phyloP scores from a whole-genome alignment of 441 rosid genomes.

The Jatropha multifida region DNA sequence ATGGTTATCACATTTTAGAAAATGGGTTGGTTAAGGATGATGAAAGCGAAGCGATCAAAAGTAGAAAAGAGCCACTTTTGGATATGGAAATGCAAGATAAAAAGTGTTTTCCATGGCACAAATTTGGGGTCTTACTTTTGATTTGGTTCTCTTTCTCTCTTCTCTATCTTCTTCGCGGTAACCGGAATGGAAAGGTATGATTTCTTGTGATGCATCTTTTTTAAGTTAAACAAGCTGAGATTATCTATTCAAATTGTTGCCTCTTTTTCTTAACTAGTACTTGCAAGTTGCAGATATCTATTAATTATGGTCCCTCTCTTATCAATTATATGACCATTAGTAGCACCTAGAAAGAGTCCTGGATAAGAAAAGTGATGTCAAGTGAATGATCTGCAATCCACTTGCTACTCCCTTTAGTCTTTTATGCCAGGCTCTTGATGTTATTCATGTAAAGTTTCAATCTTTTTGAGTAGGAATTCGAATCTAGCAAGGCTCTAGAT shows the following conservation, averaged over 20 bases:
- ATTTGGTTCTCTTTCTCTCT: conserved; percentile 76
- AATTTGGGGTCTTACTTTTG: conserved; percentile 55
- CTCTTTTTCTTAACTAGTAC: not conserved
- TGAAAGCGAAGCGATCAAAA: conserved; percentile 30
- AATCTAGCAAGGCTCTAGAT: too few relatives aligned
- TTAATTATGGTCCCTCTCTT: too few relatives aligned
- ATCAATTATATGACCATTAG: too few relatives aligned
- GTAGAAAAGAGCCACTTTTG: conserved; percentile 44
- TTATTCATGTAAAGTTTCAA: too few relatives aligned
- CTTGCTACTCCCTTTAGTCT: too few relatives aligned
- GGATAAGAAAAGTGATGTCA: too few relatives aligned
- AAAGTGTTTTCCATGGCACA: conserved; percentile 60
- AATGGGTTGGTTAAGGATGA: conserved; percentile 27
- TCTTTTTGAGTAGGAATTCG: too few relatives aligned
- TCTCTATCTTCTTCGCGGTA: conserved; percentile 70
- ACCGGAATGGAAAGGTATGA: conserved; percentile 59
- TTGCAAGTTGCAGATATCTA: too few relatives aligned
- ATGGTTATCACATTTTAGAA: conserved; percentile 36
- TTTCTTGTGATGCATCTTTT: conserved; percentile 2
- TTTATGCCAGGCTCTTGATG: too few relatives aligned
- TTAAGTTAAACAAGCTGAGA: not conserved
- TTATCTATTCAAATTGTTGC: conserved; percentile 2
- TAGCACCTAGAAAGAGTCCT: too few relatives aligned
- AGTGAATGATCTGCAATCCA: too few relatives aligned
- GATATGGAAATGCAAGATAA: conserved; percentile 21